phyloP scores from a whole-genome alignment of 1,284 basidiomycete species.

The Ustilago crameri region DNA sequence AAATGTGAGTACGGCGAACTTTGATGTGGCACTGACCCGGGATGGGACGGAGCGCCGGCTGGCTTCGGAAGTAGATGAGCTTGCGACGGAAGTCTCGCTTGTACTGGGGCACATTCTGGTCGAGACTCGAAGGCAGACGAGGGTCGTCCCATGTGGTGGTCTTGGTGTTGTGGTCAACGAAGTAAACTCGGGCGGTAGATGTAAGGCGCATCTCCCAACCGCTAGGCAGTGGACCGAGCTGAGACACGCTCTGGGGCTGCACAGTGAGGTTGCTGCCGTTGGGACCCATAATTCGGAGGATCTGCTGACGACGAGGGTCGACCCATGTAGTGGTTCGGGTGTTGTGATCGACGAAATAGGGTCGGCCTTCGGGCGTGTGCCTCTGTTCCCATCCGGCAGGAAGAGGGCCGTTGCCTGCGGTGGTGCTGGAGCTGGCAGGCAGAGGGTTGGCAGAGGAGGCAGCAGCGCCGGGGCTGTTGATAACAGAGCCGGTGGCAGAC shows the following conservation, averaged over 20 bases:
- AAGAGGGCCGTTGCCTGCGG: conserved; percentile 81
- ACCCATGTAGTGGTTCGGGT: conserved; percentile 98
- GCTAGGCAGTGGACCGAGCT: conserved; percentile 92
- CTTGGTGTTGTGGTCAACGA: conserved; percentile 93
- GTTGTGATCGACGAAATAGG: conserved; percentile 93
- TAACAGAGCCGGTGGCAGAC: conserved; percentile 34
- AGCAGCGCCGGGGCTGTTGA: conserved; percentile 33
- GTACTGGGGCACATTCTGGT: conserved; percentile 97
- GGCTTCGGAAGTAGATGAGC: conserved; percentile 98
- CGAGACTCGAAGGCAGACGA: conserved; percentile 81
- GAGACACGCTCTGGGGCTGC: conserved; percentile 82
- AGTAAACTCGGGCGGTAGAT: conserved; percentile 90
- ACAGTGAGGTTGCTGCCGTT: conserved; percentile 81
- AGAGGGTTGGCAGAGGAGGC: conserved; percentile 39
- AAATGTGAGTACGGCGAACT: conserved; percentile 88
- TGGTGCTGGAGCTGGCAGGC: conserved; percentile 71
- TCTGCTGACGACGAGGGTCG: conserved; percentile 89
- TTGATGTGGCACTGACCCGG: conserved; percentile 96
- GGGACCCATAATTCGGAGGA: conserved; percentile 86
- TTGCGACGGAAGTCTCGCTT: conserved; percentile 99
- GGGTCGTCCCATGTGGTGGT: conserved; percentile 97
- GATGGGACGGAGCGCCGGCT: conserved; percentile 85
- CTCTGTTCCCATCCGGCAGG: conserved; percentile 99
- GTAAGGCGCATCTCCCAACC: conserved; percentile 98
- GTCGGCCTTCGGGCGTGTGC: conserved; percentile 94